Conservation (phyloP, 495 filamentous ascomycete genomes). For the Penicillium fimorum region DNA sequence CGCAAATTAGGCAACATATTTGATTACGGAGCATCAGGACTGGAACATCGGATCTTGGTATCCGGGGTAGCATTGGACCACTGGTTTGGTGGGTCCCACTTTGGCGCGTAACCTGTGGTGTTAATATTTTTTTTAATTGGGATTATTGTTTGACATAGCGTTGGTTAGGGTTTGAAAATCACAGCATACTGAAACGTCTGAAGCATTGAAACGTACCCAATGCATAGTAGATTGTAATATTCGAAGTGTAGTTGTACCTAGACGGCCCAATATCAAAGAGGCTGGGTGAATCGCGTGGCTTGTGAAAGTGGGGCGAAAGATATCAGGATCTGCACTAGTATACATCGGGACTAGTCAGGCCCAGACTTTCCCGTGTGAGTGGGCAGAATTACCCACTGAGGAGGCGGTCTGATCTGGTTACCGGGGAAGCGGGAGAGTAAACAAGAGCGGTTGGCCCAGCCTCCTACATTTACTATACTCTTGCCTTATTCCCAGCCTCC, state of each 20-base stretch:
- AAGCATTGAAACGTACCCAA: not conserved
- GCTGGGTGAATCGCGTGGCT: slow-evolving; percentile 23
- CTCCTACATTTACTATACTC: slow-evolving; percentile 38
- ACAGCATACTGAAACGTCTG: not conserved
- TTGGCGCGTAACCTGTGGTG: slow-evolving; percentile 10
- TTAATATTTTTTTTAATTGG: slow-evolving; percentile 5
- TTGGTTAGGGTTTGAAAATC: slow-evolving; percentile 10
- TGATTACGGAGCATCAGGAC: slow-evolving; percentile 21
- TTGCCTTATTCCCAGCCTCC: slow-evolving; percentile 39
- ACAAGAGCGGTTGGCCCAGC: slow-evolving; percentile 51
- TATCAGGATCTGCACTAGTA: slow-evolving; percentile 22
- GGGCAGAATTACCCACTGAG: slow-evolving; percentile 20
- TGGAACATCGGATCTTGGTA: slow-evolving; percentile 11
- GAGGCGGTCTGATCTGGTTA: slow-evolving; percentile 38
- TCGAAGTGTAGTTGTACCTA: not conserved
- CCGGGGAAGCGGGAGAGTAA: slow-evolving; percentile 43
- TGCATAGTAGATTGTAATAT: not conserved
- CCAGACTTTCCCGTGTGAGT: slow-evolving; percentile 1
- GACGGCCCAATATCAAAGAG: slow-evolving; percentile 14
- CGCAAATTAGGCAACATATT: slow-evolving; percentile 24
- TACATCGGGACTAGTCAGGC: slow-evolving; percentile 15
- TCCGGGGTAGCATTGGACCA: slow-evolving; percentile 16
- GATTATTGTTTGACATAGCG: slow-evolving; percentile 11
- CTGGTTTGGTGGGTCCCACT: slow-evolving; percentile 6
- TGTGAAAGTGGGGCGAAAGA: slow-evolving; percentile 24